A percentile compares a stretch with the other conserved stretches of the same genome.
Evolutionary conservation across 371 early-diverging fungal species (phyloP).

Genomic region (Lichtheimia ornata): DNA sequence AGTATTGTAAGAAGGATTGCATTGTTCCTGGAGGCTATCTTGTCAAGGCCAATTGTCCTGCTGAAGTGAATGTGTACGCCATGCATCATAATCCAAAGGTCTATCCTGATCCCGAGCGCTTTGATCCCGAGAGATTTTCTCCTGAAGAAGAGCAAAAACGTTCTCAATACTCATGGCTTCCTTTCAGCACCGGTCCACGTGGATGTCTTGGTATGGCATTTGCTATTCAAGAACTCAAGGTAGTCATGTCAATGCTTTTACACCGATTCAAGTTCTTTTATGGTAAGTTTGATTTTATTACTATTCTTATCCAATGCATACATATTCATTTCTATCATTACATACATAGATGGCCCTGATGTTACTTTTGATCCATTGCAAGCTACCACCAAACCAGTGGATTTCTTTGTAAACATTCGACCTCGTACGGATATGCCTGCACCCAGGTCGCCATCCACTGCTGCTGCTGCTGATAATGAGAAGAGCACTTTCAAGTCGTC

Average conservation of each 20-base stretch:
- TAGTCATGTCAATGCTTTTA: constrained; percentile 51
- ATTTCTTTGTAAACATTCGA: constrained; percentile 35
- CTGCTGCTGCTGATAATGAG: not conserved
- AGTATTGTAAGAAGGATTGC: constrained; percentile 54
- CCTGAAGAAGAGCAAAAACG: constrained; percentile 58
- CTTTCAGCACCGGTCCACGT: constrained; percentile 53
- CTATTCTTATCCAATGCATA: not conserved
- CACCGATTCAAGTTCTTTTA: constrained; percentile 43
- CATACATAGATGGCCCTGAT: constrained; percentile 34
- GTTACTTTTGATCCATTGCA: constrained; percentile 29
- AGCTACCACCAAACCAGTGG: constrained; percentile 44
- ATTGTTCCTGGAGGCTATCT: constrained; percentile 49
- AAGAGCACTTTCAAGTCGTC: too few relatives aligned
- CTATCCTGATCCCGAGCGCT: constrained; percentile 45
- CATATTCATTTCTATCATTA: not conserved
- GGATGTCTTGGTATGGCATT: constrained; percentile 55
- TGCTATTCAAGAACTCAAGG: constrained; percentile 61
- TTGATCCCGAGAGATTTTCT: constrained; percentile 59
- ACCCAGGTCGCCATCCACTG: constrained; percentile 15
- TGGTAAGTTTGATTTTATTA: constrained; percentile 13
- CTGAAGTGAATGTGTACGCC: constrained; percentile 27
- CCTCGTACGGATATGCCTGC: constrained; percentile 44
- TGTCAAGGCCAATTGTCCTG: constrained; percentile 22
- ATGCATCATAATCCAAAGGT: constrained; percentile 51
- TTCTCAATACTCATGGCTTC: constrained; percentile 55